phyloP scores from a whole-genome alignment of 176 grass and related monocot species.

The Triticum aestivum region IWGSC_CS_RefSeq_v2.1 NC_057808.1:445246129-445246628 shows the following conservation, averaged over 20 bases:
- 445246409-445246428: constrained; percentile 96
- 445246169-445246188: constrained; percentile 81
- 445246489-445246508: neutral
- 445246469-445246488: neutral
- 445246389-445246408: constrained; percentile 91
- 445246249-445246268: neutral
- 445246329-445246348: constrained; percentile 90
- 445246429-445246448: constrained; percentile 81
- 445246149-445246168: constrained; percentile 77
- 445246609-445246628: neutral
- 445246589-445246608: neutral
- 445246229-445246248: neutral
- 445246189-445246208: constrained; percentile 93
- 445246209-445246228: constrained; percentile 82
- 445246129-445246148: constrained; percentile 85
- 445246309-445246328: constrained; percentile 76
- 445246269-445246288: constrained; percentile 9
- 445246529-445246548: neutral
- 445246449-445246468: neutral
- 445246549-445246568: neutral
- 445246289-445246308: constrained; percentile 56
- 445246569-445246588: neutral
- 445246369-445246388: constrained; percentile 87
- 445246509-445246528: neutral
- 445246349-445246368: constrained; percentile 90